These are phyloP conservation scores for Colletotrichum simmondsii DNA, from an alignment of 2,329 filamentous ascomycete species.

Conservation along the genomic window DNA sequence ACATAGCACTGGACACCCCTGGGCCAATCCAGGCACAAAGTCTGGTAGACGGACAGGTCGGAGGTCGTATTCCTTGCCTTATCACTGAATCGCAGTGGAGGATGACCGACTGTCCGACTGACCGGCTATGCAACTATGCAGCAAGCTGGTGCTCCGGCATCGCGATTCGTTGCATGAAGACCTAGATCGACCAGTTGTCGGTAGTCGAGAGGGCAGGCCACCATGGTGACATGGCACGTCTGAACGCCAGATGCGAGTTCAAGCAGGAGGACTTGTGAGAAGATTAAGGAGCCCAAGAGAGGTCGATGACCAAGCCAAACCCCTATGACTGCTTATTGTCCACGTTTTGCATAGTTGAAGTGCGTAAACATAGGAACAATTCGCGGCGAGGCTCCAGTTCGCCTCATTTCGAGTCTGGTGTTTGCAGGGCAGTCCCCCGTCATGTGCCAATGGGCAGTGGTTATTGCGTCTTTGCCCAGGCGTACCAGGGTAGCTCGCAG, in stretches of 20 bases:
- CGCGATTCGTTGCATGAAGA: slow-evolving; percentile 26
- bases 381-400: slow-evolving; percentile 30
- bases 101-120: slow-evolving; percentile 21
- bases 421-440: slow-evolving; percentile 33
- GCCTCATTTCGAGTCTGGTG: slow-evolving; percentile 31
- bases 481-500: slow-evolving; percentile 7
- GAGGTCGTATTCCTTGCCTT: slow-evolving; percentile 7
- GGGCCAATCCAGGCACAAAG: not conserved
- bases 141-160: slow-evolving; percentile 6
- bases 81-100: slow-evolving; percentile 1
- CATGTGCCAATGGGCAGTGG: slow-evolving; percentile 29
- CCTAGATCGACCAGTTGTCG: not conserved
- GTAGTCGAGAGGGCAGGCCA: slow-evolving; percentile 18
- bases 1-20: slow-evolving; percentile 14
- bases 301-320: slow-evolving; percentile 15
- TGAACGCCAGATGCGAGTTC: slow-evolving; percentile 13
- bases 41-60: slow-evolving; percentile 24
- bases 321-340: not conserved
- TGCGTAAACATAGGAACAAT: slow-evolving; percentile 15
- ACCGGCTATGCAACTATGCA: slow-evolving; percentile 27
- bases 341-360: slow-evolving; percentile 18
- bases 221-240: slow-evolving; percentile 23
- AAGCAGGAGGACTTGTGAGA: not conserved
- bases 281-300: slow-evolving; percentile 8
- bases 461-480: slow-evolving; percentile 26